A percentile compares a stretch with the other conserved stretches of the same genome.
These are phyloP conservation scores for Scedosporium minutisporum DNA, from an alignment of 2,329 filamentous ascomycete species.

Conservation along the genomic window DNA sequence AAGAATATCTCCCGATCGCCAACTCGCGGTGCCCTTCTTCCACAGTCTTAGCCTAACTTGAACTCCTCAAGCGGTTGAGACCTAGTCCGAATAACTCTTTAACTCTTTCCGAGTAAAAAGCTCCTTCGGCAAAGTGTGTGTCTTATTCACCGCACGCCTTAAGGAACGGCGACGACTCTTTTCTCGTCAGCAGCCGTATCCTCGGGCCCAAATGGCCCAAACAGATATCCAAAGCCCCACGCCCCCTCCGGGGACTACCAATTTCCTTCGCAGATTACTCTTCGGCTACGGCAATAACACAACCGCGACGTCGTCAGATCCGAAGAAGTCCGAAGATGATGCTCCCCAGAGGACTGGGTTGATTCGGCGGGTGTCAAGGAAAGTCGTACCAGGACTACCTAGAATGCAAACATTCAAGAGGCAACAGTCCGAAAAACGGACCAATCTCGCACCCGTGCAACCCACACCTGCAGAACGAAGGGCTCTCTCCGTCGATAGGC, in stretches of 20 bases:
- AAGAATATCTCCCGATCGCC: neutral
- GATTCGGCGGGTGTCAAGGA: conserved; percentile 16
- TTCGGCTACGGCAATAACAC: neutral
- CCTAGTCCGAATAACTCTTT: neutral
- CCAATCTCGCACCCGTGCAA: conserved; percentile 58
- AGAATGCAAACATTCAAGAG: conserved; percentile 71
- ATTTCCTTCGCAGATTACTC: conserved; percentile 2
- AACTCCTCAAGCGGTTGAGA: too few species aligned
- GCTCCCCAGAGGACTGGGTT: neutral
- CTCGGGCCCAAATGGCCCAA: conserved; percentile 4
- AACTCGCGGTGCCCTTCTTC: too few species aligned
- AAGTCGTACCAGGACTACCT: conserved; percentile 70
- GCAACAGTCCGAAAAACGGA: conserved; percentile 70
- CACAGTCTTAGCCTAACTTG: too few species aligned
- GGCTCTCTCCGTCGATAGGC: conserved; percentile 56
- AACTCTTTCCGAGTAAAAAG: neutral
- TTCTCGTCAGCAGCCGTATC: neutral
- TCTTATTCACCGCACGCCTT: neutral
- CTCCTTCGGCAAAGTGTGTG: neutral
- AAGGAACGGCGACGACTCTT: neutral
- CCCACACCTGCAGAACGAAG: conserved; percentile 58
- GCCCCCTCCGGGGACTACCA: neutral
- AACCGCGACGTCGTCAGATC: neutral
- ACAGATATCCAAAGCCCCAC: neutral
- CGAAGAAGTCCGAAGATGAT: neutral